Base-by-base conservation (phyloP, 306 rosid species). In the Sphenostylis stenocarpa region DNA sequence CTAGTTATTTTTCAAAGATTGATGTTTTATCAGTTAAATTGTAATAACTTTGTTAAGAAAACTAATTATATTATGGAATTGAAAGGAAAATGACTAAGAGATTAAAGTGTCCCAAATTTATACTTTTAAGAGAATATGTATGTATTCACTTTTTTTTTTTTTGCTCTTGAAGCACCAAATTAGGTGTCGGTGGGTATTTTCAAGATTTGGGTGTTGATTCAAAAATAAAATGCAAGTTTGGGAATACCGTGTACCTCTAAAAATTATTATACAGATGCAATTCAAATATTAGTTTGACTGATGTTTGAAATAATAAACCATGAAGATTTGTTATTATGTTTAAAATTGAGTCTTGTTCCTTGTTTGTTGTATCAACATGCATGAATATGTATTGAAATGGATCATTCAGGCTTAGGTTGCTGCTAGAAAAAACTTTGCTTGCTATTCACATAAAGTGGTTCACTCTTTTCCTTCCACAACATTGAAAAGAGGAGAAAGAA, bases 381-480 rank as follows among this genome's bases (percentile, higher is more conserved):
- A 56, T 12, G 16, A 3, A 56, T 4, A 16, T n/a, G n/a, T 29
- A 29, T 60, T 29, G 23, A 60, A 29, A 29, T 29, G 2, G 11
- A 60, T 31, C 14, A 60, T 60, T 15, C 23, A 29, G 2, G 16
- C 4, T 55, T 8, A 60, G 41, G 66, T 28, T 60, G 43, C 20
- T 60, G 71, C 10, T 33, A 39, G 70, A 55, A 82, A n/a, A 55
- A 78, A 58, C 87, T 84, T 92, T 87, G 83, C 90, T 90, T 90
- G 77, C 69, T 72, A 36, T 23, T 80, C 85, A 91, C 86, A 77
- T 88, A 88, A 90, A 87, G 89, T 63, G 41, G 57, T 43, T 72
- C 66, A 80, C 79, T 61, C 74, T 82, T 84, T 84, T 87, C 17
- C 78, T 85, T 85, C 86, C 67, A 81, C n/a, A 57, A 81, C 64